Evolutionary conservation across 2,329 filamentous ascomycete genomes (phyloP).

Genomic region (Scolecobasidium constrictum): DNA sequence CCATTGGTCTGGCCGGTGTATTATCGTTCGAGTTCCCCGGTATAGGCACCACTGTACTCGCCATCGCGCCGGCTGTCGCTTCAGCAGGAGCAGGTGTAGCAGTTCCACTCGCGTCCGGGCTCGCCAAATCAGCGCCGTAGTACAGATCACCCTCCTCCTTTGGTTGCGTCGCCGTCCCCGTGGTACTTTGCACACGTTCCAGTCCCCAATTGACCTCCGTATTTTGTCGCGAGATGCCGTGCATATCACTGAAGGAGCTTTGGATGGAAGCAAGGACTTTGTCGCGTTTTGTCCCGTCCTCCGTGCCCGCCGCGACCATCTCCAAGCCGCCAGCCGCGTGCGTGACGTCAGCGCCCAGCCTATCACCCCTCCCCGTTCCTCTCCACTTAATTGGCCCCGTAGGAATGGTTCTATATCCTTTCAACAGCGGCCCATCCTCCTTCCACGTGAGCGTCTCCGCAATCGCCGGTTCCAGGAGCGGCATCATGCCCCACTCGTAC

Average conservation of each 20-base stretch:
- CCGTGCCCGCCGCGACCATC: constrained; percentile 33
- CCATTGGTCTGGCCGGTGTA: constrained; percentile 4
- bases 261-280: constrained; percentile 28
- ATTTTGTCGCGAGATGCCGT: constrained; percentile 14
- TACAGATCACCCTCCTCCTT: constrained; percentile 12
- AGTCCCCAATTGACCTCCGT: constrained; percentile 16
- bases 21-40: not conserved
- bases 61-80: not conserved
- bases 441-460: constrained; percentile 30
- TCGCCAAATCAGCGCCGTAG: constrained; percentile 2
- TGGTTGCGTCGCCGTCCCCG: constrained; percentile 27
- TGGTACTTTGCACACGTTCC: constrained; percentile 20
- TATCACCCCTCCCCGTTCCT: too few relatives aligned
- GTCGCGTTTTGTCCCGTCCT: constrained; percentile 29
- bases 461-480: constrained; percentile 53
- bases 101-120: constrained; percentile 1
- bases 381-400: constrained; percentile 37
- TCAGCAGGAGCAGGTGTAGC: not conserved
- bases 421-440: constrained; percentile 15
- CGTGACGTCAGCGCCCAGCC: too few relatives aligned
- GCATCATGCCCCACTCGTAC: constrained; percentile 67
- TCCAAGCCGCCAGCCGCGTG: constrained; percentile 29
- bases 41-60: too few relatives aligned
- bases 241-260: constrained; percentile 19
- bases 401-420: constrained; percentile 31